Evolutionary conservation across 106 monocot genomes (phyloP), one percentile per base, ranked within the genome.

Genomic region (Hemerocallis citrina): DNA sequence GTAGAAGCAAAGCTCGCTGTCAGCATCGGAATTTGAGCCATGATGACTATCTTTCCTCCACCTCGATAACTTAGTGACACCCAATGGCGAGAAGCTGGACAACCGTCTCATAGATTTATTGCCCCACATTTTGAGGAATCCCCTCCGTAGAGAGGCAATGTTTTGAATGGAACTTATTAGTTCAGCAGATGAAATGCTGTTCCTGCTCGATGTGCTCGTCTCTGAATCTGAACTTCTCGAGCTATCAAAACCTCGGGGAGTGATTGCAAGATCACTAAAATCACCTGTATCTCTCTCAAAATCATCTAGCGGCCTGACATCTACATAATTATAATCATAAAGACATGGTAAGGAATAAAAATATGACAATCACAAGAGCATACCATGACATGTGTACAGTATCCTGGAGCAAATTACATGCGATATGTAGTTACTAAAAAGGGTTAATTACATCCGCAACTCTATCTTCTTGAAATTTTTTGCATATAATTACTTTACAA

Each of bases 21-120:
- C 64, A 12, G 3, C 8, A 44, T 3, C 37, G 21, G 22, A 10
- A 0, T 11, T 4, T 2, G 20, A 8, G 9, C 23, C 19, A 10
- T 5, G 34, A 13, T 2, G 14, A 24, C 11, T 40, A 29, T 65
- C 56, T 8, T 24, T 67, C 55, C 57, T 78, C 57, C 67, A 67
- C 37, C 73, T 64, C 13, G 57, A 38, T 1, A 77, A 38, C 65
- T 65, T 71, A 4, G 70, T 37, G 8, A 65, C 68, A 23, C 74
- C 77, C 4, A 74, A 28, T 1, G 79, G 76, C 4, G 85, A 79
- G 49, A 91, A 91, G 30, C 85, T 91, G 7, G 74, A 69, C 34
- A 82, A 38, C 40, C 91, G 27, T 34, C 68, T 47, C 72, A 91
- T 71, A 8, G 69, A 79, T 50, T 82, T 82, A 8, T 71, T 46